These are phyloP conservation scores for Fusarium algeriense DNA, from an alignment of 2,329 filamentous ascomycete species.

Conservation along the genomic window DNA sequence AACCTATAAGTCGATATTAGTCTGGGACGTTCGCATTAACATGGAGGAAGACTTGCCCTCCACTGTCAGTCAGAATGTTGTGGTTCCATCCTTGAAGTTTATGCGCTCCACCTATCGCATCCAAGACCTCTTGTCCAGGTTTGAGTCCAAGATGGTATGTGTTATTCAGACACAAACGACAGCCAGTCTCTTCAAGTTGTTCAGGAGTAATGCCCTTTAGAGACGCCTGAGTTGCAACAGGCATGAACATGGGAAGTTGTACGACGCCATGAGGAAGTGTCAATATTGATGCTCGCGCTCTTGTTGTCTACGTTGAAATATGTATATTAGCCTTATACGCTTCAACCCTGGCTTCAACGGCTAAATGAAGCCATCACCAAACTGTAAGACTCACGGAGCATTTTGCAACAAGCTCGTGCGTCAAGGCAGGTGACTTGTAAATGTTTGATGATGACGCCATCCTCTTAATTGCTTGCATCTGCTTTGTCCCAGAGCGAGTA, in stretches of 20 bases:
- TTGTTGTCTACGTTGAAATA: conserved; percentile 77
- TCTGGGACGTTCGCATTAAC: not conserved
- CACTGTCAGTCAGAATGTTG: conserved; percentile 90
- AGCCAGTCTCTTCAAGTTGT: conserved; percentile 90
- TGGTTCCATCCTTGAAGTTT: conserved; percentile 94
- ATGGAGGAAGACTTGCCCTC: conserved; percentile 63
- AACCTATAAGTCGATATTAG: conserved; percentile 71
- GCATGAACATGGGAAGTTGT: conserved; percentile 95
- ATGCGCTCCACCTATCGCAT: conserved; percentile 91
- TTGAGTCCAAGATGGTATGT: conserved; percentile 97
- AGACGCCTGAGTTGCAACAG: conserved; percentile 95
- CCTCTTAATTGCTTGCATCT: conserved; percentile 53
- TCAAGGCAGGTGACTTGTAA: conserved; percentile 74
- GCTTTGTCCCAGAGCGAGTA: conserved; percentile 7
- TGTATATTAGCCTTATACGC: conserved; percentile 31
- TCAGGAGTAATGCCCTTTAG: conserved; percentile 94
- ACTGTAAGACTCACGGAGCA: conserved; percentile 75
- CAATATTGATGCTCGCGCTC: conserved; percentile 89
- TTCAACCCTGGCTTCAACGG: not conserved
- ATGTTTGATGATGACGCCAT: conserved; percentile 64
- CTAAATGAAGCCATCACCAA: conserved; percentile 28
- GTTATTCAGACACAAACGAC: conserved; percentile 94
- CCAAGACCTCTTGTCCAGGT: conserved; percentile 89
- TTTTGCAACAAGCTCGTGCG: conserved; percentile 80
- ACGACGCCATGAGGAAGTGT: conserved; percentile 93